Conservation (phyloP, 441 rosid species). For the Bruguiera hainesii region DNA sequence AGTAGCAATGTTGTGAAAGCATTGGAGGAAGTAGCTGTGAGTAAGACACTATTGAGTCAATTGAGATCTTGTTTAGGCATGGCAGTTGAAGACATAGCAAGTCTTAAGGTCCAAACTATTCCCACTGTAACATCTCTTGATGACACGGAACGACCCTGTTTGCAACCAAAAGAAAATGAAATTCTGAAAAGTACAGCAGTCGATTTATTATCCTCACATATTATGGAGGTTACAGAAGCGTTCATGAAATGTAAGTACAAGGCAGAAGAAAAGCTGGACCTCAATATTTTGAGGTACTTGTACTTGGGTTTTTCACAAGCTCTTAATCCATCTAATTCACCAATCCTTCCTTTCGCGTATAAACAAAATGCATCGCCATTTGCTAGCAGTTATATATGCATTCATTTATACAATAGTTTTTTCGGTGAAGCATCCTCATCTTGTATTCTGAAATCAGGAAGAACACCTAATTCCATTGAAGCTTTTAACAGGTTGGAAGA, state of each 20-base stretch:
- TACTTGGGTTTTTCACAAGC: too few species aligned
- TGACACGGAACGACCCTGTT: conserved; percentile 3
- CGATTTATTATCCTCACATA: conserved; percentile 10
- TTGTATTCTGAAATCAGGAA: too few species aligned
- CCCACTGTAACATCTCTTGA: background rate
- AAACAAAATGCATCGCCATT: too few species aligned
- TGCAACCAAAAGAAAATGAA: background rate
- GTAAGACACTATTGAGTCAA: conserved; percentile 22
- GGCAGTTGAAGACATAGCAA: conserved; percentile 12
- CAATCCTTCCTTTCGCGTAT: too few species aligned
- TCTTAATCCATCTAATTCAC: too few species aligned
- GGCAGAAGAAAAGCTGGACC: conserved; percentile 37
- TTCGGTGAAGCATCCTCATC: too few species aligned
- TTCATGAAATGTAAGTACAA: conserved; percentile 36
- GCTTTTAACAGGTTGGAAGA: conserved; percentile 44
- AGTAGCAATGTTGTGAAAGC: conserved; percentile 27
- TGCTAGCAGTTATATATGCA: too few species aligned
- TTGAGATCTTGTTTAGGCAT: conserved; percentile 16
- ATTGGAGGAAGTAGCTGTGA: conserved; percentile 24
- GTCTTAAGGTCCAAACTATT: conserved; percentile 10
- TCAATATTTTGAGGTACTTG: conserved; percentile 41
- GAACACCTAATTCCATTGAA: too few species aligned
- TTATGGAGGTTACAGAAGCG: conserved; percentile 23
- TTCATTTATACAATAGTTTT: too few species aligned
- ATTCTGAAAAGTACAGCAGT: background rate